A percentile compares a stretch with the other conserved stretches of the same genome.
Evolutionary conservation across 768 basidiomycete genomes (phyloP).

Genomic region (Plicaturopsis crispa): DNA sequence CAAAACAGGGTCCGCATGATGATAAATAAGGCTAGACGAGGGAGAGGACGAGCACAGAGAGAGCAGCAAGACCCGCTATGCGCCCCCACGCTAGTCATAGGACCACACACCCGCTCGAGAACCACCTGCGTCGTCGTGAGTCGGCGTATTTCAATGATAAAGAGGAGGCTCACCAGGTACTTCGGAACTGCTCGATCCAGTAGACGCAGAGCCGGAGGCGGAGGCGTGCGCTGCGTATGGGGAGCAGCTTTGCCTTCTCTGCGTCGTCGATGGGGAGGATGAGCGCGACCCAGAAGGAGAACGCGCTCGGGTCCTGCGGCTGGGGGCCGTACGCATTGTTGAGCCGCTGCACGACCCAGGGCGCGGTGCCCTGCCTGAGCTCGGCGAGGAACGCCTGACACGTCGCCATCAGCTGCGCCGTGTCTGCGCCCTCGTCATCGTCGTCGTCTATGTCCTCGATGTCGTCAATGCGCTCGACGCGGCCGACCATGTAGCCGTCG

Average conservation of each 20-base stretch:
- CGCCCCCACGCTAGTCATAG: slow-evolving; percentile 19
- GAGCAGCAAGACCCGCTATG: too few relatives aligned
- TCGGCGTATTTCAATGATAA: slow-evolving; percentile 16
- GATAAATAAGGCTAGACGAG: too few relatives aligned
- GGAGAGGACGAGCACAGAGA: too few relatives aligned
- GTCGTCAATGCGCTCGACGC: slow-evolving; percentile 47
- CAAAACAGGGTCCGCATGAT: too few relatives aligned
- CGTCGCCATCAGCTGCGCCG: slow-evolving; percentile 38
- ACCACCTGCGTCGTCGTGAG: slow-evolving; percentile 53
- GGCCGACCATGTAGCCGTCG: slow-evolving; percentile 87
- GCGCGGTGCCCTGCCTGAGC: slow-evolving; percentile 64
- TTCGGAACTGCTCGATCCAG: slow-evolving; percentile 82
- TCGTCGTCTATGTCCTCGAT: slow-evolving; percentile 16
- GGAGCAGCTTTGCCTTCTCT: slow-evolving; percentile 81
- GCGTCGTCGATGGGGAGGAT: slow-evolving; percentile 89
- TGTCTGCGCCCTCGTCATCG: slow-evolving; percentile 13
- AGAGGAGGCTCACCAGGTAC: slow-evolving; percentile 37
- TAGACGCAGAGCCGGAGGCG: slow-evolving; percentile 81
- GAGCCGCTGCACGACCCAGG: slow-evolving; percentile 89
- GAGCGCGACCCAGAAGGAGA: slow-evolving; percentile 87
- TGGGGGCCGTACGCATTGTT: slow-evolving; percentile 72
- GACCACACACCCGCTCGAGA: slow-evolving; percentile 61
- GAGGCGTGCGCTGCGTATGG: slow-evolving; percentile 70
- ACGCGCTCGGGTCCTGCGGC: slow-evolving; percentile 62
- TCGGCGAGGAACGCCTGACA: slow-evolving; percentile 59